Percentiles rank a stretch among this genome's conserved stretches.
phyloP scores from a whole-genome alignment of 2,329 filamentous ascomycete genomes.

The Ophiosphaerella herpotricha region DNA sequence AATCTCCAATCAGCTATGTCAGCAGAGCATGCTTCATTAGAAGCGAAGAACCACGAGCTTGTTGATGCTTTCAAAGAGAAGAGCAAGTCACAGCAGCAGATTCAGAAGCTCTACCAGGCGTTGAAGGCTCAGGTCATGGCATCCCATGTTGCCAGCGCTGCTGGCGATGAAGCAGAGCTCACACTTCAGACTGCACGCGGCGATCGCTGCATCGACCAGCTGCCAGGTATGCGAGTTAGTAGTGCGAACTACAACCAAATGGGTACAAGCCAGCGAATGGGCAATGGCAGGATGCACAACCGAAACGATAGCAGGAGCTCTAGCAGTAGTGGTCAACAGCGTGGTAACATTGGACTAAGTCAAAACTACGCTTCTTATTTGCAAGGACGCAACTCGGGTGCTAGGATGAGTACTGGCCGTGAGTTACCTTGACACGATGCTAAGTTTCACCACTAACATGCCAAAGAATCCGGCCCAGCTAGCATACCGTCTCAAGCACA shows the following conservation, averaged over 20 bases:
- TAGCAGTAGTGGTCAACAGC: conserved; percentile 29
- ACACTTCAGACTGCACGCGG: conserved; percentile 31
- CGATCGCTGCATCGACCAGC: conserved; percentile 36
- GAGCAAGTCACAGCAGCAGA: conserved; percentile 68
- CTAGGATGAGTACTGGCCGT: conserved; percentile 26
- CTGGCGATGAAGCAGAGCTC: conserved; percentile 52
- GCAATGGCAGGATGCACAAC: conserved; percentile 19
- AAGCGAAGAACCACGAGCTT: conserved; percentile 74
- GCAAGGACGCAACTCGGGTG: conserved; percentile 20
- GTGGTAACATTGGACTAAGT: conserved; percentile 20
- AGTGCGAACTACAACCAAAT: conserved; percentile 27
- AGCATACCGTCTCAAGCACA: conserved; percentile 36
- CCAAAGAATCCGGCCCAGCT: conserved; percentile 27
- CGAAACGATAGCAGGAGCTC: conserved; percentile 31
- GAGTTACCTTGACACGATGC: conserved; percentile 9
- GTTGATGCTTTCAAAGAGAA: conserved; percentile 71
- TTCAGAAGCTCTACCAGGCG: conserved; percentile 64
- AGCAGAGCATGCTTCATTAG: conserved; percentile 65
- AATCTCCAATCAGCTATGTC: conserved; percentile 56
- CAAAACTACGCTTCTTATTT: conserved; percentile 25
- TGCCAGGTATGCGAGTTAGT: conserved; percentile 36
- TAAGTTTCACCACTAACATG: conserved; percentile 5
- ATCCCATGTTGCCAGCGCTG: conserved; percentile 59
- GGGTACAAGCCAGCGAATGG: conserved; percentile 16
- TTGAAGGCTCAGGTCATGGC: conserved; percentile 61